Base-by-base conservation (phyloP, 805 yeast genomes). In the Zygotorulaspora sp. region DNA sequence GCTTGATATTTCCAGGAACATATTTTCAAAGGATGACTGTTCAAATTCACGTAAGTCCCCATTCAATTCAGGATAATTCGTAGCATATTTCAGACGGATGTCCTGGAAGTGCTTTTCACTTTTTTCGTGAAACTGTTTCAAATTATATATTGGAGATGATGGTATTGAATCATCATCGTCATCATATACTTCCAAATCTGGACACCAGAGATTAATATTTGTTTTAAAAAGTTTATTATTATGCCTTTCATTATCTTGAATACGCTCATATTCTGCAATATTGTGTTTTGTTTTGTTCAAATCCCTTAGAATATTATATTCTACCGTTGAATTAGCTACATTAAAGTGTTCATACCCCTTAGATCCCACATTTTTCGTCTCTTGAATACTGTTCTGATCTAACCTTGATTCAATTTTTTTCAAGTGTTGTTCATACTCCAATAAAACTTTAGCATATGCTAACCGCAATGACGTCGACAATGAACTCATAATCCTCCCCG, bases 401-500 rank as follows among this genome's bases (percentile, higher is more conserved):
- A 16, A 13, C 16, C n/a, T 15, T 11, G 33, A 19, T n/a, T 14
- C 17, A 2, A 10, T 9, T 9, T 23, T 11, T 10, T 7, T 8
- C 32, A 20, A 16, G 32, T 47, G 44, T 11, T 27, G 24, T 33
- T 66, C 66, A 41, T 57, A 62, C 1, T 58, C 56, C 15, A 46
- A 41, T 20, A 76, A 45, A 12, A 71, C 62, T 43, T 72, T 70
- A 41, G 70, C 68, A 50, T 80, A 80, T 1, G 83, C 74, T 1
- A 75, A 59, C 51, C 80, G 76, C 43, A 83, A 62, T 1, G 87
- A 73, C 11, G 87, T 74, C 10, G 86, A 78, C 30, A 83, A 58
- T 9, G 87, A 79, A 21, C 84, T 78, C 74, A 80, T 78, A 35
- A 79, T 77, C 48, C 77, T 72, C 2, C 86, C 87, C 21, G 77